Evolutionary conservation across 495 filamentous ascomycete genomes (phyloP).

Genomic region (Hypoxylon rickii): DNA sequence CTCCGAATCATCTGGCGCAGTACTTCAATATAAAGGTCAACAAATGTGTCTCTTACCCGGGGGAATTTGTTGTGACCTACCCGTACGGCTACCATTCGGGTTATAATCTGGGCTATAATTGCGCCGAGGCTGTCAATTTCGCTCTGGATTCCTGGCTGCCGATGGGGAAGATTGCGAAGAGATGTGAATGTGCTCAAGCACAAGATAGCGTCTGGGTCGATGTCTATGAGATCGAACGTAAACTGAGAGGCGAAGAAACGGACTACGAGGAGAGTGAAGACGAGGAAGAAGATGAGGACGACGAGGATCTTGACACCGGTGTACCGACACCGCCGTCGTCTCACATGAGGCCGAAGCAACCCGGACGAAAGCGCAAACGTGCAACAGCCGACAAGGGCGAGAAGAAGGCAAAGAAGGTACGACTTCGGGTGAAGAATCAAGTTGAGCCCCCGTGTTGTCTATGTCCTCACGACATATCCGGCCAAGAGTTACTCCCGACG

Average conservation of each 20-base stretch:
- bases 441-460: conserved; percentile 86
- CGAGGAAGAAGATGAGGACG: conserved; percentile 72
- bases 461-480: conserved; percentile 90
- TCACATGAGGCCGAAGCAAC: conserved; percentile 56
- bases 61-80: conserved; percentile 98
- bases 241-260: conserved; percentile 86
- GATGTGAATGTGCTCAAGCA: conserved; percentile 84
- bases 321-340: conserved; percentile 75
- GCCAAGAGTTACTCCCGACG: conserved; percentile 80
- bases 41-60: conserved; percentile 91
- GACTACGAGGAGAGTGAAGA: conserved; percentile 86
- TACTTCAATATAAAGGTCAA: conserved; percentile 95
- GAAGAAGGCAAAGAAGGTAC: conserved; percentile 74
- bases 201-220: conserved; percentile 98
- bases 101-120: conserved; percentile 98
- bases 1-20: conserved; percentile 80
- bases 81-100: conserved; percentile 98
- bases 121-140: conserved; percentile 98
- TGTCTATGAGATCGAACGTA: conserved; percentile 91
- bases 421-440: conserved; percentile 68
- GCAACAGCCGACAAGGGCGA: conserved; percentile 40
- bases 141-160: conserved; percentile 91
- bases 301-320: conserved; percentile 53
- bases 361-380: conserved; percentile 60
- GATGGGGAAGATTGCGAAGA: conserved; percentile 95